Conservation (phyloP, 805 yeast genomes). For the Spathaspora girioi region DNA sequence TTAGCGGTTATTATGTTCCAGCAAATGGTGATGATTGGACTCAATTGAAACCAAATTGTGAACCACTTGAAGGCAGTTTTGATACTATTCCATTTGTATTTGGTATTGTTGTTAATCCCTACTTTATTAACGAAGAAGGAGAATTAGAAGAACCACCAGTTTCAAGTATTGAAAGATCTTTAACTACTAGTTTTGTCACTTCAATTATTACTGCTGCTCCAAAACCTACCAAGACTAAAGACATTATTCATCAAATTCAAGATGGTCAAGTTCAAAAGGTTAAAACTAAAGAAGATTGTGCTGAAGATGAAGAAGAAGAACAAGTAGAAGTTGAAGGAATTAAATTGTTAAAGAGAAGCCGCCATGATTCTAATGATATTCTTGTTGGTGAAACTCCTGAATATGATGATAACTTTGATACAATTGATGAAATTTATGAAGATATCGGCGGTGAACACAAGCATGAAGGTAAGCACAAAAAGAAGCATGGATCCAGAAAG, state of each 20-base stretch:
- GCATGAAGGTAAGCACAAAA: not conserved
- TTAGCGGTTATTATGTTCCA: constrained; percentile 17
- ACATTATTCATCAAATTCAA: constrained; percentile 19
- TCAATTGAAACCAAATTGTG: constrained; percentile 20
- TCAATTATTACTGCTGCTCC: constrained; percentile 16
- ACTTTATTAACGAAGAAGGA: constrained; percentile 15
- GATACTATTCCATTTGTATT: constrained; percentile 29
- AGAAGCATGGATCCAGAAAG: not conserved
- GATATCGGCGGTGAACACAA: constrained; percentile 1
- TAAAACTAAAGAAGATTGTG: not conserved
- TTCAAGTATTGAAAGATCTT: constrained; percentile 9
- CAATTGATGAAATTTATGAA: constrained; percentile 6
- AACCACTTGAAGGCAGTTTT: constrained; percentile 14
- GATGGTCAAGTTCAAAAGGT: constrained; percentile 29
- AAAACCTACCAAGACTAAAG: constrained; percentile 19
- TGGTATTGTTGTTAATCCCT: constrained; percentile 33
- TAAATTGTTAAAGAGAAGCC: constrained; percentile 1
- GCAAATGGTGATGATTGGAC: constrained; percentile 35
- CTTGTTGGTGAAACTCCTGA: constrained; percentile 3
- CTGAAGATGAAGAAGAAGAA: constrained; percentile 1
- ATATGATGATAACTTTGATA: not conserved
- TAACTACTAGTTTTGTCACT: constrained; percentile 14
- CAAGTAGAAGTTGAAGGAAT: constrained; percentile 1
- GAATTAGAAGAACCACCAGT: constrained; percentile 16
- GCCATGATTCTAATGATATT: not conserved